Evolutionary conservation across 2,329 filamentous ascomycete genomes (phyloP), one percentile per base, ranked within the genome.

Genomic region (Fusarium sp.): DNA sequence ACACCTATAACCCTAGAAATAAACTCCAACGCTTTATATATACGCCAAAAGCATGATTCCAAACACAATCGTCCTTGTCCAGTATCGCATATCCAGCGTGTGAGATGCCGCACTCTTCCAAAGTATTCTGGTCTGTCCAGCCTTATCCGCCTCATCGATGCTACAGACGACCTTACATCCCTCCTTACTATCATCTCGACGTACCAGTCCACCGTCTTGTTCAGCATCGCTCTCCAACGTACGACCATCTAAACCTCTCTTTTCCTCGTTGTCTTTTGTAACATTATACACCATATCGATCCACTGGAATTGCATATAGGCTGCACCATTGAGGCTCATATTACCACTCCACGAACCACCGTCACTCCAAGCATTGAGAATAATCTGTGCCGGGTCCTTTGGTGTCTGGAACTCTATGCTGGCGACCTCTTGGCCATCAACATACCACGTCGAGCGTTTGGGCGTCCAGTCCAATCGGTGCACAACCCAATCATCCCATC

Each of bases 291-390:
- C 83, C 79, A 91, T 83, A 75, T 91, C 88, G 47, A 91, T 85
- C 89, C 88, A 91, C 80, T 89, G 86, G 22, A 91, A 84, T 75
- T 91, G 87, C 74, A 91, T 81, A 68, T 84, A 86, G 1, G 89
- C 88, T 47, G 83, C 82, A 15, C 80, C 82, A 7, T 83, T 81
- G 9, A 83, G 76, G 9, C 77, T 84, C 89, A 91, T 90, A 57
- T 88, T 86, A 15, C 88, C 89, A 47, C 85, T 86, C 89, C 88
- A 91, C 52, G 81, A 80, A 8, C 89, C 88, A 25, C 89, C 89
- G 68, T 91, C 86, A 62, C 87, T 87, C 89, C 89, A 91, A 52
- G 88, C 84, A 74, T 91, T 91, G 73, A 91, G 81, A 35, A 89
- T 84, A 53, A 91, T 78, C 58, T 84, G 83, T 39, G 85, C 85